Base-by-base conservation (phyloP, 306 rosid species). In the Sesbania bispinosa region DNA sequence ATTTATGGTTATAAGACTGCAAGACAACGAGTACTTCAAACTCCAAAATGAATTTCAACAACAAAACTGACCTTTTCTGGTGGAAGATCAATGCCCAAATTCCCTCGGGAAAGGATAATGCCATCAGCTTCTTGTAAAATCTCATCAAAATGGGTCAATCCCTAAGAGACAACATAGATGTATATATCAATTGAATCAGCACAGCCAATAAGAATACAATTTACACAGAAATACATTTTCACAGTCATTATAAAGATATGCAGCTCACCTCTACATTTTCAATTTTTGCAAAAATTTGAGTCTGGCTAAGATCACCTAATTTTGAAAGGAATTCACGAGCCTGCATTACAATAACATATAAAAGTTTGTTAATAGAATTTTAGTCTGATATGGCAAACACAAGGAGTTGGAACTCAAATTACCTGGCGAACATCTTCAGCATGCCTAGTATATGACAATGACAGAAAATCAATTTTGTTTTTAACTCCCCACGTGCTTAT, bases 71-170 rank as follows among this genome's bases (percentile, higher is more conserved):
- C 98, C 93, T 90, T 93, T 78, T 93, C 98, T 50, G 98, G 96
- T 45, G 98, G 98, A 54, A 93, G 92, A 93, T 93, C 98, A 59
- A 93, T 81, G 6, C 98, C 98, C 92, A 93, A 78, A 76, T 87
- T 90, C 62, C 98, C 98, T 46, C 98, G 97, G 39, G 98, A 84
- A 70, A 93, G 78, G 63, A 93, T 93, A 74, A 93, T 81, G 61
- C 98, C 98, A 76, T 93, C 98, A 71, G 98, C 98, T 83, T 90
- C 98, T 84, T 71, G 88, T 47, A 93, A 80, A 77, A 93, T 93
- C 76, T 93, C 98, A 80, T 93, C 97, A 79, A 93, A 93, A 87
- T 93, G 92, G 66, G 68, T 76, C 86, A 93, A 85, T 47, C 98
- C 98, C 98, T 93, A 80, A 59, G 52, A 71, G 46, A 71, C 36